These are phyloP conservation scores for Pyrenochaeta sp. DNA, from an alignment of 2,329 filamentous ascomycete genomes.

Conservation along the genomic window DNA sequence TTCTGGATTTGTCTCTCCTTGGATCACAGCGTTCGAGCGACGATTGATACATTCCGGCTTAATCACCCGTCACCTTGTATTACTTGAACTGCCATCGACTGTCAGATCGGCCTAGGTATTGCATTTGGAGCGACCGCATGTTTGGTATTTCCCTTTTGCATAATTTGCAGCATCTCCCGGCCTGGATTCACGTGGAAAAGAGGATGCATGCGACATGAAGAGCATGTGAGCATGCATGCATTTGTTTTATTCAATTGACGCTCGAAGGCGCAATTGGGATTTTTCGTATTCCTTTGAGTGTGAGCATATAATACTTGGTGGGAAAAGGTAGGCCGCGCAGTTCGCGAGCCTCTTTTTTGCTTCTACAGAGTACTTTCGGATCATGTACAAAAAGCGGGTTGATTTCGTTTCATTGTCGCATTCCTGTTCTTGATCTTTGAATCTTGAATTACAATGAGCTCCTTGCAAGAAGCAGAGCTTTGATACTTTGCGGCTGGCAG, in stretches of 20 bases:
- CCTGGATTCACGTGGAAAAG: slow-evolving; percentile 25
- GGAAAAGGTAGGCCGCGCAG: slow-evolving; percentile 23
- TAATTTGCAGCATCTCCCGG: slow-evolving; percentile 28
- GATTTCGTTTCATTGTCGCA: slow-evolving; percentile 19
- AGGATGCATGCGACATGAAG: slow-evolving; percentile 18
- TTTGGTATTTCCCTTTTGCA: slow-evolving; percentile 36
- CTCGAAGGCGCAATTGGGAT: slow-evolving; percentile 16
- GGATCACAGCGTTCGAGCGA: slow-evolving; percentile 45
- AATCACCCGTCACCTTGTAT: slow-evolving; percentile 36
- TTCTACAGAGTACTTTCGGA: slow-evolving; percentile 5
- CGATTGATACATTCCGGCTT: slow-evolving; percentile 21
- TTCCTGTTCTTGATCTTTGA: slow-evolving; percentile 19
- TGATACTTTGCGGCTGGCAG: slow-evolving; percentile 21
- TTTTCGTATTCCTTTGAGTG: slow-evolving; percentile 12
- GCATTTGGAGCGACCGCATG: slow-evolving; percentile 47
- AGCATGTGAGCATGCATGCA: slow-evolving; percentile 11
- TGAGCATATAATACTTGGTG: slow-evolving; percentile 29
- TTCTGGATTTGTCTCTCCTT: slow-evolving; percentile 38
- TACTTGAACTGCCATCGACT: slow-evolving; percentile 40
- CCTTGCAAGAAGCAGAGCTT: slow-evolving; percentile 23
- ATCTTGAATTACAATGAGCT: slow-evolving; percentile 20
- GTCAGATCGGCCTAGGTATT: slow-evolving; percentile 27
- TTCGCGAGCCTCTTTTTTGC: slow-evolving; percentile 22
- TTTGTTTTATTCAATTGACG: slow-evolving; percentile 23
- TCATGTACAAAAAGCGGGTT: slow-evolving; percentile 45